phyloP scores from a whole-genome alignment of 345 rosid species.

The Erucastrum elatum region DNA sequence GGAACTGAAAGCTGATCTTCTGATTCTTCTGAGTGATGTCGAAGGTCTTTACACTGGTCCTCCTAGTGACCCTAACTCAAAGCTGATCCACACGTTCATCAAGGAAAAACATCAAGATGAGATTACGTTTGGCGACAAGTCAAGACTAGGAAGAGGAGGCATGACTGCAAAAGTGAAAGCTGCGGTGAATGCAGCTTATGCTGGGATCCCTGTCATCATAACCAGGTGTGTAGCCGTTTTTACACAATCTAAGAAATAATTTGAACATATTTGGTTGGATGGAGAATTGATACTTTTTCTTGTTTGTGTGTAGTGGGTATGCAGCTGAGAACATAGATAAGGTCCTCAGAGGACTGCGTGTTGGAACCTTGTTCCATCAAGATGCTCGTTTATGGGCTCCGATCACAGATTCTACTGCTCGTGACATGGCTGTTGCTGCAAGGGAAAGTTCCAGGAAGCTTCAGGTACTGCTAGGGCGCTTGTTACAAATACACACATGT shows the following conservation, averaged over 20 bases:
- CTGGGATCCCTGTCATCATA: slow-evolving; percentile 92
- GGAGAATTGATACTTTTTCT: slow-evolving; percentile 7
- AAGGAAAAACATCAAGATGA: slow-evolving; percentile 78
- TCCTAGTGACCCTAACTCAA: slow-evolving; percentile 87
- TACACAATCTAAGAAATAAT: not conserved
- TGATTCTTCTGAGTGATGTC: slow-evolving; percentile 90
- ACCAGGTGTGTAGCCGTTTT: slow-evolving; percentile 58
- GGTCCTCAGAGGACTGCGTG: slow-evolving; percentile 81
- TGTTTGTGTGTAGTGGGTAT: slow-evolving; percentile 62
- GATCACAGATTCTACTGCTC: slow-evolving; percentile 55
- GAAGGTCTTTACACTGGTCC: slow-evolving; percentile 98
- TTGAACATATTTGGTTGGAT: not conserved
- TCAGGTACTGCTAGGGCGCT: slow-evolving; percentile 56
- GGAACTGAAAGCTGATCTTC: slow-evolving; percentile 95
- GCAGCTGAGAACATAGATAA: slow-evolving; percentile 69
- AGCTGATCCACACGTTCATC: slow-evolving; percentile 81
- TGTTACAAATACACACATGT: not conserved
- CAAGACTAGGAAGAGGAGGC: slow-evolving; percentile 98
- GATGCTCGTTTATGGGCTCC: slow-evolving; percentile 79
- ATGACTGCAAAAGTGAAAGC: slow-evolving; percentile 99
- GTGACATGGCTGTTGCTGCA: slow-evolving; percentile 92
- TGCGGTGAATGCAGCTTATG: slow-evolving; percentile 86
- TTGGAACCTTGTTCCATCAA: slow-evolving; percentile 93
- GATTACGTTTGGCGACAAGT: slow-evolving; percentile 97
- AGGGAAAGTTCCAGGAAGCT: slow-evolving; percentile 89